Evolutionary conservation across 306 rosid species (phyloP).

Genomic region (Boehmeria nivea): DNA sequence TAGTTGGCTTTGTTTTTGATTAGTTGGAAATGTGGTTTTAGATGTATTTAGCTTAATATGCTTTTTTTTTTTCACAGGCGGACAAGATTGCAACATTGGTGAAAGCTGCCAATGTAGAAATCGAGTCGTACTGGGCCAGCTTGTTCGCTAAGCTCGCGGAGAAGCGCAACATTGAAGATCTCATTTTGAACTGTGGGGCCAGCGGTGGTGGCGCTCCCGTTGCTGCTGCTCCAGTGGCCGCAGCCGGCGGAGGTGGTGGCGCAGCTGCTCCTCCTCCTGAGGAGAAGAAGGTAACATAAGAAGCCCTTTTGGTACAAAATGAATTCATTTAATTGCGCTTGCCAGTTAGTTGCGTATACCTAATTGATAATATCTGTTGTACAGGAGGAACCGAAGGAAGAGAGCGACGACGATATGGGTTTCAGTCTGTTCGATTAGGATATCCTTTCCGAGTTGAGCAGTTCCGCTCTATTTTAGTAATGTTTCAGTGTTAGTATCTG

Average conservation of each 20-base stretch:
- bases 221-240: conserved; percentile 42
- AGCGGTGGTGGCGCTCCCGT: conserved; percentile 54
- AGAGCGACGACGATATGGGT: conserved; percentile 69
- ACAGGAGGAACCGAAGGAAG: conserved; percentile 65
- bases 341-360: background rate
- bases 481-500: too few relatives aligned
- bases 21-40: background rate
- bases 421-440: conserved; percentile 59
- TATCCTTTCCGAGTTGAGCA: background rate
- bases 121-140: conserved; percentile 62
- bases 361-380: background rate
- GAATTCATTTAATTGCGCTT: background rate
- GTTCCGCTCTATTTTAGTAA: too few relatives aligned
- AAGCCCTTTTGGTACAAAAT: too few relatives aligned
- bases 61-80: conserved; percentile 26
- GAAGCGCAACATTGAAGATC: conserved; percentile 54
- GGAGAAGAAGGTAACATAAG: conserved; percentile 59
- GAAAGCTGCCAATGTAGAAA: conserved; percentile 46
- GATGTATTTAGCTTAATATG: background rate
- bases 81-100: conserved; percentile 62
- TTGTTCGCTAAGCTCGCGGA: conserved; percentile 73
- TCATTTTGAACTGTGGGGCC: conserved; percentile 53
- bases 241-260: conserved; percentile 25
- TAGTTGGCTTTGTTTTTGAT: too few relatives aligned
- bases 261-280: conserved; percentile 51